phyloP scores from a whole-genome alignment of 2,329 filamentous ascomycete species.

The Neodidymelliopsis sp. region DNA sequence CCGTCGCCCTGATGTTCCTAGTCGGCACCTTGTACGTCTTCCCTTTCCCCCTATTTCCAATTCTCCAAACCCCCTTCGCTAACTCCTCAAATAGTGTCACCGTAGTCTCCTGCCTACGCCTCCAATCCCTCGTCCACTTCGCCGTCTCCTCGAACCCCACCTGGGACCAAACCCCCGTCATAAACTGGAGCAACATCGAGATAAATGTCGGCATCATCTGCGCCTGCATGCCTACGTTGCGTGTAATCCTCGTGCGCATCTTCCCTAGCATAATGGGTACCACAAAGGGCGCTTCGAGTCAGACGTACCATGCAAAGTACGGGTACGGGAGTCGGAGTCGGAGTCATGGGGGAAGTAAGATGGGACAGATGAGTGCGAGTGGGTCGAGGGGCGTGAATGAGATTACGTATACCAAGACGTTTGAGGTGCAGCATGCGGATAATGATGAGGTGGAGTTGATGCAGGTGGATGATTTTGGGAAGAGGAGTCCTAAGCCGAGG shows the following conservation, averaged over 20 bases:
- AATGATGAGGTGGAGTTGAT: slow-evolving; percentile 19
- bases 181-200: slow-evolving; percentile 54
- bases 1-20: slow-evolving; percentile 48
- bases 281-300: slow-evolving; percentile 26
- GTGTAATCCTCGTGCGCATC: slow-evolving; percentile 48
- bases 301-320: slow-evolving; percentile 14
- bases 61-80: slow-evolving; percentile 34
- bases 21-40: slow-evolving; percentile 49
- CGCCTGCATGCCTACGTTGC: slow-evolving; percentile 54
- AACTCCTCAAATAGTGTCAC: slow-evolving; percentile 41
- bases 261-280: slow-evolving; percentile 50
- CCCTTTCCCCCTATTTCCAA: slow-evolving; percentile 39
- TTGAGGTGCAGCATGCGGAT: slow-evolving; percentile 11
- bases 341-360: slow-evolving; percentile 5
- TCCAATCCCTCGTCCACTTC: slow-evolving; percentile 54
- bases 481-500: slow-evolving; percentile 10
- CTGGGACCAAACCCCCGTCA: slow-evolving; percentile 51
- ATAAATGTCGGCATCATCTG: slow-evolving; percentile 56
- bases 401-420: slow-evolving; percentile 16
- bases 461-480: slow-evolving; percentile 20
- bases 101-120: slow-evolving; percentile 54
- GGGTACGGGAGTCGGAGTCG: slow-evolving; percentile 9
- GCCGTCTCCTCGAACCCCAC: slow-evolving; percentile 51
- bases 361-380: slow-evolving; percentile 5
- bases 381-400: slow-evolving; percentile 2